phyloP scores from a whole-genome alignment of 2,329 filamentous ascomycete genomes.

The Pyrenophora teres region DNA sequence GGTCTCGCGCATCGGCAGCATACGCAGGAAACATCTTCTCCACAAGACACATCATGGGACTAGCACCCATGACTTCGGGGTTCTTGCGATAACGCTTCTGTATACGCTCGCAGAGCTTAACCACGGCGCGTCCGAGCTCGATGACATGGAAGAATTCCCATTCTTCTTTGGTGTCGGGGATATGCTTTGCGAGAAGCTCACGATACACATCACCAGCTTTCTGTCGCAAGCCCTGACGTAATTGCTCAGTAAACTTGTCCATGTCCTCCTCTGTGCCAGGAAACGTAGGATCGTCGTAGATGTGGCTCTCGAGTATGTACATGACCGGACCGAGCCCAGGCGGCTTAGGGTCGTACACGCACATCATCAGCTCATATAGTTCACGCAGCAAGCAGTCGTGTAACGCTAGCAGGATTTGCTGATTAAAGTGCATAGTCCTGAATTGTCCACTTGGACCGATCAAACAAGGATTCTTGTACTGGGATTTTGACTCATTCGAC shows the following conservation, averaged over 20 bases:
- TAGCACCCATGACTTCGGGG: constrained; percentile 81
- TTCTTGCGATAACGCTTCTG: constrained; percentile 90
- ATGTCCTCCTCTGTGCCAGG: constrained; percentile 70
- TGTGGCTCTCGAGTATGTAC: constrained; percentile 79
- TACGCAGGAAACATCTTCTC: constrained; percentile 87
- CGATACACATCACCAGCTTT: constrained; percentile 82
- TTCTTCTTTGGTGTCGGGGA: constrained; percentile 77
- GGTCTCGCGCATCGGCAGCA: constrained; percentile 83
- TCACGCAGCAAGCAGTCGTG: constrained; percentile 85
- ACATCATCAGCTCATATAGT: constrained; percentile 83
- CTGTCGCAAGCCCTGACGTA: constrained; percentile 72
- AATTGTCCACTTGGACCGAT: constrained; percentile 57
- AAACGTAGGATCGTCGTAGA: constrained; percentile 79
- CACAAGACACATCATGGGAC: constrained; percentile 72
- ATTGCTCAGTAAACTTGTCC: constrained; percentile 71
- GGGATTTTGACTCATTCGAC: constrained; percentile 55
- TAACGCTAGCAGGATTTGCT: constrained; percentile 72
- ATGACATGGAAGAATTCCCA: constrained; percentile 95
- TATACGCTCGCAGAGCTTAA: constrained; percentile 83
- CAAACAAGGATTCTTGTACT: constrained; percentile 48
- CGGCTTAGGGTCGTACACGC: constrained; percentile 87
- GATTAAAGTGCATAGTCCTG: constrained; percentile 63
- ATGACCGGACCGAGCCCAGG: constrained; percentile 80
- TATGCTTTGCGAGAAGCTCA: constrained; percentile 74
- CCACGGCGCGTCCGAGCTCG: constrained; percentile 81